These are phyloP conservation scores for Diatrype stigma DNA, from an alignment of 2,329 filamentous ascomycete species.

Conservation along the genomic window DNA sequence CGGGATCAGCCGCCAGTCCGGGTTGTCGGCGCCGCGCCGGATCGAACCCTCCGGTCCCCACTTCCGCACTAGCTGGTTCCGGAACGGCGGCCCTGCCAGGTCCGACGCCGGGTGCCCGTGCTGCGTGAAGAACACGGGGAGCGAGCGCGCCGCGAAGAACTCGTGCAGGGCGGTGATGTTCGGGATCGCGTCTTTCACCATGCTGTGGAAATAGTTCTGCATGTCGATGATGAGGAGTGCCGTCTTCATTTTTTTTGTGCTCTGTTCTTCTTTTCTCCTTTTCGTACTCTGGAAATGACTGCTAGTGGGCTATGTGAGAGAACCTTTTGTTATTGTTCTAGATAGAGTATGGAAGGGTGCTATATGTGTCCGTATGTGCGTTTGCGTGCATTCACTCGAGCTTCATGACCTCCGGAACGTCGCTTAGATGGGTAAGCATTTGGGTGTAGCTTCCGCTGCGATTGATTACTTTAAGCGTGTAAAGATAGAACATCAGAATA, in stretches of 20 bases:
- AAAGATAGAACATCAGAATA: too few relatives aligned
- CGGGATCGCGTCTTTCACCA: constrained; percentile 29
- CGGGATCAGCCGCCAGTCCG: constrained; percentile 29
- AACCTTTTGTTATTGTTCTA: too few relatives aligned
- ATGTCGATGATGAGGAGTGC: constrained; percentile 38
- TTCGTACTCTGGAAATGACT: neutral
- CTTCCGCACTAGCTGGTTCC: constrained; percentile 35
- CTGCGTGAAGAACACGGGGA: constrained; percentile 31
- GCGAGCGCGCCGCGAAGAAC: constrained; percentile 8
- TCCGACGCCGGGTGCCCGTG: constrained; percentile 31
- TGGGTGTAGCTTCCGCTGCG: too few relatives aligned
- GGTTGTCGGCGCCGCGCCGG: constrained; percentile 15
- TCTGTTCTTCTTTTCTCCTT: neutral
- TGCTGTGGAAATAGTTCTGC: constrained; percentile 32
- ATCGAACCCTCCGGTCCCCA: constrained; percentile 32
- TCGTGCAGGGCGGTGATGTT: constrained; percentile 28
- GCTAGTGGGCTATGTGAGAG: too few relatives aligned
- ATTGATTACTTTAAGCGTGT: too few relatives aligned
- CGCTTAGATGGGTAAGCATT: too few relatives aligned
- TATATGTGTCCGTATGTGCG: too few relatives aligned
- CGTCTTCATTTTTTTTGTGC: constrained; percentile 16
- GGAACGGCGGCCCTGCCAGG: constrained; percentile 25
- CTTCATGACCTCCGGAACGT: too few relatives aligned
- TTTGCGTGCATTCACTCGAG: too few relatives aligned
- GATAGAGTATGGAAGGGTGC: too few relatives aligned